Evolutionary conservation across 257 asterid genomes (phyloP).

Genomic region (Jacaranda mimosifolia): DNA sequence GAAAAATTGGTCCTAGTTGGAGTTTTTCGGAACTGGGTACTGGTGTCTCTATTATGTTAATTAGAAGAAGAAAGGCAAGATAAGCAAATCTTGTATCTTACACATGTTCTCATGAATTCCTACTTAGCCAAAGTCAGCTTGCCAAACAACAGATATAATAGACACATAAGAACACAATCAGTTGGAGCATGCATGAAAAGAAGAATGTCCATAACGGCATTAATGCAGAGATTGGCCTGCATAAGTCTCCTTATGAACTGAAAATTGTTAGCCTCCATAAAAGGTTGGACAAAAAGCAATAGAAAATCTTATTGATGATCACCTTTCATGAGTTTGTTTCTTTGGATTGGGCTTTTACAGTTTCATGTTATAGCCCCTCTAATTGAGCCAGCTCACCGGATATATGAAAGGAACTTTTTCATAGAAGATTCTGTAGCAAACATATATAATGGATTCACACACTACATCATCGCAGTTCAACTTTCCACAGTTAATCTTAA

Average conservation of each 20-base stretch:
- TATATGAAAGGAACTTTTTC: not conserved
- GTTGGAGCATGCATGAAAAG: not conserved
- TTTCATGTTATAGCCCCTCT: not conserved
- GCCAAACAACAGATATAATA: not conserved
- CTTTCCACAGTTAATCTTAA: not conserved
- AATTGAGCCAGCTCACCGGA: not conserved
- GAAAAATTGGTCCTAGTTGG: too few species aligned
- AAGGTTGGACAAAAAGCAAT: not conserved
- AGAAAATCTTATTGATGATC: not conserved
- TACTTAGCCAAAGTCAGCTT: not conserved
- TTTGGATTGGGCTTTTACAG: not conserved
- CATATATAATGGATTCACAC: not conserved
- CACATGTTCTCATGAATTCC: not conserved
- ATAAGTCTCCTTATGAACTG: not conserved
- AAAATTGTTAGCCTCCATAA: not conserved
- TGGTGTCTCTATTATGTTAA: not conserved
- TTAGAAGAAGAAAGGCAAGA: not conserved
- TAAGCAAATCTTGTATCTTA: not conserved
- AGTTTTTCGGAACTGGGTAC: too few species aligned
- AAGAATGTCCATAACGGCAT: not conserved
- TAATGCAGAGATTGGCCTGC: not conserved
- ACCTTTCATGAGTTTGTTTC: not conserved
- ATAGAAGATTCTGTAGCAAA: not conserved
- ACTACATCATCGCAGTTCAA: not conserved
- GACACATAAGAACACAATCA: not conserved